Evolutionary conservation across 129 eudicot genomes (phyloP), one percentile per base, ranked within the genome.

Genomic region (Centella asiatica): DNA sequence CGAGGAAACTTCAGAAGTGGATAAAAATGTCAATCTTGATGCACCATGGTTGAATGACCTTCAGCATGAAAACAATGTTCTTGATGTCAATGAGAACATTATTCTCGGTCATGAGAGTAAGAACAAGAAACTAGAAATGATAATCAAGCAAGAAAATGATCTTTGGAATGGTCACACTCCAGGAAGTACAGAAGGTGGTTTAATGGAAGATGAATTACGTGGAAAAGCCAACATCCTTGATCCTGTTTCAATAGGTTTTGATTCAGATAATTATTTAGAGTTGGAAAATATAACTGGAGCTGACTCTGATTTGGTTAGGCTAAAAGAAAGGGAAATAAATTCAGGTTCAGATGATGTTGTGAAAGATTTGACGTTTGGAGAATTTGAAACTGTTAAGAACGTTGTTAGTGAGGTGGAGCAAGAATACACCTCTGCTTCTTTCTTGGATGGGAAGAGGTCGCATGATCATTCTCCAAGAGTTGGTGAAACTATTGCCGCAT

Each of bases 401-500:
- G 28, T 62, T 34, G 32, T 47, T 24, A 70, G 46, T 44, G 68
- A 75, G 13, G 20, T 69, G 45, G 76, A 57, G 33, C 57, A 32
- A 24, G 39, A 32, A 40, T 31, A 57, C 17, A 25, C 26, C 20
- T 42, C 64, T 12, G 32, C 47, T 67, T 28, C 66, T 20, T 28
- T 44, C 8, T 48, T 40, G 10, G 69, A 31, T 63, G 80, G 40
- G 57, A 69, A 59, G 71, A 64, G 47, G 40, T 64, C 69, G 6
- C 11, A 34, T 18, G 53, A 48, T 56, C 55, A 31, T 32, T 33
- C 26, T 4, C 51, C 33, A 40, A 57, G 13, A 32, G 52, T 44
- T n/a, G 77, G 65, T 46, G 67, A 69, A 36, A 57, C 46, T 57
- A 60, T 68, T 37, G 40, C 47, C n/a, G 18, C 66, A 10, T 72